These are phyloP conservation scores for Melampsora americana DNA, from an alignment of 1,284 basidiomycete species.

Conservation along the genomic window DNA sequence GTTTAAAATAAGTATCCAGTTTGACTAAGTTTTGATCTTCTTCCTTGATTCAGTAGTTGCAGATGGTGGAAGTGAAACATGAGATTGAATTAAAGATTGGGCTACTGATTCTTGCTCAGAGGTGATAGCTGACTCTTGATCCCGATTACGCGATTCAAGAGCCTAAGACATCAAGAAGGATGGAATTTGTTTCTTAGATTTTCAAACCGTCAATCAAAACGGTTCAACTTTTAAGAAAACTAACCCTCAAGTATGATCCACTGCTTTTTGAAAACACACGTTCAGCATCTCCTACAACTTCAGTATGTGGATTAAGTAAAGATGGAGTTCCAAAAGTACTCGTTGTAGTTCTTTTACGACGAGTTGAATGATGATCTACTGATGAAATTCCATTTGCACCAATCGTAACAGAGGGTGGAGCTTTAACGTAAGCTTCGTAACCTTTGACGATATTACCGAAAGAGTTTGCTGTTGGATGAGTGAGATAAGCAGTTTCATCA, in stretches of 20 bases:
- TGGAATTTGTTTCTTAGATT: no score
- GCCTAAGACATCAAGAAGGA: constrained; percentile 16
- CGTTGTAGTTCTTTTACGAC: constrained; percentile 32
- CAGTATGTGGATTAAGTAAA: constrained; percentile 16
- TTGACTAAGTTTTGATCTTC: no score
- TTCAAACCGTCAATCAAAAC: no score
- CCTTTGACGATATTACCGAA: constrained; percentile 44
- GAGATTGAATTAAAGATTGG: constrained; percentile 20
- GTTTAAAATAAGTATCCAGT: no score
- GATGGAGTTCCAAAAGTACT: not conserved
- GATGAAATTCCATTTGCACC: not conserved
- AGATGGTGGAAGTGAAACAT: not conserved
- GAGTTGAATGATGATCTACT: constrained; percentile 40
- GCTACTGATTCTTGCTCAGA: constrained; percentile 43
- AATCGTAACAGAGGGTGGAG: constrained; percentile 37
- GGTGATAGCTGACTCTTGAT: constrained; percentile 42
- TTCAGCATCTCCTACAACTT: constrained; percentile 44
- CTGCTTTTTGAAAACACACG: constrained; percentile 41
- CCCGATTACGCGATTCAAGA: constrained; percentile 29
- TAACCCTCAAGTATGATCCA: constrained; percentile 41
- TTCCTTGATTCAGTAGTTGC: not conserved
- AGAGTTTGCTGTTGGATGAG: constrained; percentile 35
- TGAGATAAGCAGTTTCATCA: constrained; percentile 42
- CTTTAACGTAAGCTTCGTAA: constrained; percentile 44
- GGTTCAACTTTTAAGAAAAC: no score